Conservation (phyloP, 2,329 filamentous ascomycete species). For the Talaromyces islandicus region DNA sequence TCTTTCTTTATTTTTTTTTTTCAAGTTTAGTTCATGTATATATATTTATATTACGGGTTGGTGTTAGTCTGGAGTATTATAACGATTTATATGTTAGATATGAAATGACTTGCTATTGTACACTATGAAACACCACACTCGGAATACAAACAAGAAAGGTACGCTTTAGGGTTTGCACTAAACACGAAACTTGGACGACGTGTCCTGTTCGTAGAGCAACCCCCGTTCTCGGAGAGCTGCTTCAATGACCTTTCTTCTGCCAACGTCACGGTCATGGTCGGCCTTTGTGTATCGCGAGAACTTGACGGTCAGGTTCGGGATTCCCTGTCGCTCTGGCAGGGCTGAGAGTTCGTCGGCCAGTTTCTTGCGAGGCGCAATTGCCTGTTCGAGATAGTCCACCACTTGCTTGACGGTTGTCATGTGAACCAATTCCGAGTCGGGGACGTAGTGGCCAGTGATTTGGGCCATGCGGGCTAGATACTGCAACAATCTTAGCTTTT, state of each 20-base stretch:
- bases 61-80: constrained; percentile 4
- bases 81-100: constrained; percentile 2
- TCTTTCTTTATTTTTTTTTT: not conserved
- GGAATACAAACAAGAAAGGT: not conserved
- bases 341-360: constrained; percentile 43
- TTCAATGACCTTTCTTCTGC: constrained; percentile 75
- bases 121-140: constrained; percentile 13
- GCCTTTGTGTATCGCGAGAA: constrained; percentile 61
- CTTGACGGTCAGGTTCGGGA: constrained; percentile 67
- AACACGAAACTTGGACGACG: constrained; percentile 36
- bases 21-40: not conserved
- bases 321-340: constrained; percentile 45
- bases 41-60: not conserved
- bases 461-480: constrained; percentile 74
- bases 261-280: constrained; percentile 64
- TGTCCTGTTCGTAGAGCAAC: constrained; percentile 28
- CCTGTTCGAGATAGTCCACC: constrained; percentile 43
- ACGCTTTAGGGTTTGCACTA: constrained; percentile 3
- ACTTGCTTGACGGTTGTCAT: constrained; percentile 51
- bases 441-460: constrained; percentile 69
- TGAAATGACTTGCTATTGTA: constrained; percentile 17
- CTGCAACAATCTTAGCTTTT: constrained; percentile 40
- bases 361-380: constrained; percentile 43
- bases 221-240: constrained; percentile 59
- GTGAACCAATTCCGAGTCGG: constrained; percentile 47